A percentile compares a stretch with the other conserved stretches of the same genome.
Evolutionary conservation across 176 grass and related monocot genomes (phyloP).

Genomic region (Rhynchospora breviuscula): DNA sequence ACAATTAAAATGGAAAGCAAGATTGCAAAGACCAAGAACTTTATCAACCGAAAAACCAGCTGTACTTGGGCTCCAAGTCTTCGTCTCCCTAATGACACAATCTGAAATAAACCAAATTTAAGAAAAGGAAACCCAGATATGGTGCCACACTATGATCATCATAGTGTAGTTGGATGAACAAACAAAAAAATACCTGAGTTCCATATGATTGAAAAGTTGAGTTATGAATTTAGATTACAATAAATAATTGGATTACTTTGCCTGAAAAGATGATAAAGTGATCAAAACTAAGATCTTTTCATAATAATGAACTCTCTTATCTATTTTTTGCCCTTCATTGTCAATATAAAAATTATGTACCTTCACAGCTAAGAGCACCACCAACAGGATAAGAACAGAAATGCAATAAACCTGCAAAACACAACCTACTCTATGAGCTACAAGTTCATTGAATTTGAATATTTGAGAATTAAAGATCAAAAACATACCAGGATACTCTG

Average conservation of each 20-base stretch:
- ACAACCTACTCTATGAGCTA: constrained; percentile 19
- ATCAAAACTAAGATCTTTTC: background rate
- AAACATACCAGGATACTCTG: constrained; percentile 69
- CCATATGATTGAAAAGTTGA: background rate
- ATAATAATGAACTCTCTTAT: background rate
- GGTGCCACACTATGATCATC: background rate
- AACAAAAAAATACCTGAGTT: background rate
- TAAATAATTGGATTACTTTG: background rate
- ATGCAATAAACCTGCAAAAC: constrained; percentile 79
- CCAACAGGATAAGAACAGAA: constrained; percentile 72
- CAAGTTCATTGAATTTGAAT: constrained; percentile 18
- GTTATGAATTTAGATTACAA: background rate
- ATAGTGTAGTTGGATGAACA: background rate
- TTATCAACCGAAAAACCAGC: constrained; percentile 84
- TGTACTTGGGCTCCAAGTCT: constrained; percentile 78
- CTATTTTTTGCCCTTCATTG: background rate
- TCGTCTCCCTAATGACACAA: constrained; percentile 65
- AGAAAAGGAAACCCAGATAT: background rate
- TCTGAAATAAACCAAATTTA: constrained; percentile 41
- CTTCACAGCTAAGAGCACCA: constrained; percentile 70
- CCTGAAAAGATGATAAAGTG: background rate
- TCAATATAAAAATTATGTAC: constrained; percentile 26
- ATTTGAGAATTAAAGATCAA: constrained; percentile 15
- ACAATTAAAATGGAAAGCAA: constrained; percentile 58
- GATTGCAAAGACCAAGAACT: constrained; percentile 78